Conservation (phyloP, 768 basidiomycete species). For the Rhodotorula graminis region DNA sequence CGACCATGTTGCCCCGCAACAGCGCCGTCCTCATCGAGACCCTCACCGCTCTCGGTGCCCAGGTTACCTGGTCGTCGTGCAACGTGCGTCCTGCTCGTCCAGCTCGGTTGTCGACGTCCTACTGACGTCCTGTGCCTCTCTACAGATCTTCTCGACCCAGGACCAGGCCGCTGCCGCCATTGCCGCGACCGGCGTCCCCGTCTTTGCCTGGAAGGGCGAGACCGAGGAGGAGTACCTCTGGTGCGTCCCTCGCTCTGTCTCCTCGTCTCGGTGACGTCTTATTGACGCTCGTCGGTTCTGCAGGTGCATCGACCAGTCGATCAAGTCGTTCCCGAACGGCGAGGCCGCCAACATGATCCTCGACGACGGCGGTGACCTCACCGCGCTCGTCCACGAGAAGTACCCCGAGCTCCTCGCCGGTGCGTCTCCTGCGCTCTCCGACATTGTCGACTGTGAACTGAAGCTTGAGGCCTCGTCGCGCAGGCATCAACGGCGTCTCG, state of each 20-base stretch:
- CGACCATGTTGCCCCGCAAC: neutral
- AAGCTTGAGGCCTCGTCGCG: too few relatives aligned
- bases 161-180: slow-evolving; percentile 93
- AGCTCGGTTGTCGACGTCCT: slow-evolving; percentile 9
- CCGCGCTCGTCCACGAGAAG: slow-evolving; percentile 89
- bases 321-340: slow-evolving; percentile 77
- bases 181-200: slow-evolving; percentile 95
- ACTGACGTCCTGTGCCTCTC: neutral
- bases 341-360: slow-evolving; percentile 95
- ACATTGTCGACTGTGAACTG: neutral
- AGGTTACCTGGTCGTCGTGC: slow-evolving; percentile 83
- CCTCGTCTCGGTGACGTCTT: too few relatives aligned
- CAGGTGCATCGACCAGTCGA: slow-evolving; percentile 69
- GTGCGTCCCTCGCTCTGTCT: slow-evolving; percentile 55
- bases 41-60: slow-evolving; percentile 85
- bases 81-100: slow-evolving; percentile 18
- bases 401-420: slow-evolving; percentile 82
- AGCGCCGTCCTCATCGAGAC: slow-evolving; percentile 77
- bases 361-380: slow-evolving; percentile 97
- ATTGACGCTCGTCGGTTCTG: neutral
- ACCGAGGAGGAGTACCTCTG: slow-evolving; percentile 97
- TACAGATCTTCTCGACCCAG: slow-evolving; percentile 98
- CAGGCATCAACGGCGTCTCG: slow-evolving; percentile 85
- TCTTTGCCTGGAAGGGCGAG: slow-evolving; percentile 99
- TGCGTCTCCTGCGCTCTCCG: slow-evolving; percentile 43